Evolutionary conservation across 176 grass and related monocot species (phyloP), one percentile per base, ranked within the genome.

Genomic region (Otatea glauca): DNA sequence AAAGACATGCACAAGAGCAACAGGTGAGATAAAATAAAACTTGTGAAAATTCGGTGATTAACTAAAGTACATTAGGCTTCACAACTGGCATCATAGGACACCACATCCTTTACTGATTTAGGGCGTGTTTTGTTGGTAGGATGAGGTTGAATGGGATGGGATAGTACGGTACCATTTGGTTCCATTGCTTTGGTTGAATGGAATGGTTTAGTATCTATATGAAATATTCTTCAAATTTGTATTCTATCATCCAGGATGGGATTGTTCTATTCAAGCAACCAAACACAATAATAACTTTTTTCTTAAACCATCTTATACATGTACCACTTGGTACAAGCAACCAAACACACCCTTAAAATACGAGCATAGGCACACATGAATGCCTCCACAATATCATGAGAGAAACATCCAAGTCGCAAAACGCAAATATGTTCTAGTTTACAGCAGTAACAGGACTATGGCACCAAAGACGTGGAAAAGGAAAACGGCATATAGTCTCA

Each of bases 391-490:
- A 24, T n/a, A 39, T 41, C 72, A 70, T 11, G 79, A 76, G 38
- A 83, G 58, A 83, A 70, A 82, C 37, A 76, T 18, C 78, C 55
- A 48, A 35, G 27, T 41, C 56, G 74, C 32, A 35, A 83, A 65
- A 78, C 38, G 16, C 54, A 87, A 69, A 79, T 68, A 76, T 62
- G 62, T 87, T 87, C 81, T 91, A 91, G 89, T 91, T 91, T 91
- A 91, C 89, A 91, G 69, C 75, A 80, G 89, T 79, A 87, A 69
- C 61, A 75, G 75, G 61, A 88, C 80, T 80, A 84, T 38, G 51
- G 62, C 80, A 77, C 83, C 74, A 80, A 68, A 70, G 75, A 76
- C 10, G 27, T 63, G 32, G 39, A 72, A 41, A 61, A 20, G 17
- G 79, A 72, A 86, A 44, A 81, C 71, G 81, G 81, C 63, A 84